These are phyloP conservation scores for Aspergillus persii DNA, from an alignment of 2,329 filamentous ascomycete genomes.

Conservation along the genomic window DNA sequence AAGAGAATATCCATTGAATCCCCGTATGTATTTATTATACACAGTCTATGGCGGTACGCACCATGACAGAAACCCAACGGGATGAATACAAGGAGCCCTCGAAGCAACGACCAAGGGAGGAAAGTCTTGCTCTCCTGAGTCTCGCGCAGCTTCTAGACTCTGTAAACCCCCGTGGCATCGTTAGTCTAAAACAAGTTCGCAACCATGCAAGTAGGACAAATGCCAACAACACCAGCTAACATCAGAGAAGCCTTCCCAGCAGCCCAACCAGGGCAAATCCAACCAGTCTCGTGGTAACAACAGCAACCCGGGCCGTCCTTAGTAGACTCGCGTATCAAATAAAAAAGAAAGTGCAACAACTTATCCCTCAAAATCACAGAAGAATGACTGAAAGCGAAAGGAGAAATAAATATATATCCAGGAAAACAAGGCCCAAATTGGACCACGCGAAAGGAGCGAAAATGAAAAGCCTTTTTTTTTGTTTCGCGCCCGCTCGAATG, in stretches of 20 bases:
- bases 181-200: slow-evolving; percentile 6
- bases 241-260: not conserved
- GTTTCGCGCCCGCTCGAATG: slow-evolving; percentile 9
- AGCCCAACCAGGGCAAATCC: not conserved
- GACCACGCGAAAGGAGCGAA: not conserved
- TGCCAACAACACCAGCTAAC: slow-evolving; percentile 2
- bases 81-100: not conserved
- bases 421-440: not conserved
- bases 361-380: not conserved
- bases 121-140: not conserved
- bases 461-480: slow-evolving; percentile 3
- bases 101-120: not conserved
- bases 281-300: not conserved
- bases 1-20: not conserved
- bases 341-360: not conserved
- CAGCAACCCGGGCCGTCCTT: not conserved
- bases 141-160: not conserved
- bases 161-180: slow-evolving; percentile 1
- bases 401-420: not conserved
- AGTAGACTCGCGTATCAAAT: not conserved
- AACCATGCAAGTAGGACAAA: slow-evolving; percentile 1
- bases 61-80: slow-evolving; percentile 1
- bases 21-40: not conserved
- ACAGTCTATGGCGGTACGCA: slow-evolving; percentile 6
- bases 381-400: not conserved